A percentile compares a stretch with the other conserved stretches of the same genome.
Conservation (phyloP, 2,329 filamentous ascomycete genomes). For the Fragosphaeria purpurea region DNA sequence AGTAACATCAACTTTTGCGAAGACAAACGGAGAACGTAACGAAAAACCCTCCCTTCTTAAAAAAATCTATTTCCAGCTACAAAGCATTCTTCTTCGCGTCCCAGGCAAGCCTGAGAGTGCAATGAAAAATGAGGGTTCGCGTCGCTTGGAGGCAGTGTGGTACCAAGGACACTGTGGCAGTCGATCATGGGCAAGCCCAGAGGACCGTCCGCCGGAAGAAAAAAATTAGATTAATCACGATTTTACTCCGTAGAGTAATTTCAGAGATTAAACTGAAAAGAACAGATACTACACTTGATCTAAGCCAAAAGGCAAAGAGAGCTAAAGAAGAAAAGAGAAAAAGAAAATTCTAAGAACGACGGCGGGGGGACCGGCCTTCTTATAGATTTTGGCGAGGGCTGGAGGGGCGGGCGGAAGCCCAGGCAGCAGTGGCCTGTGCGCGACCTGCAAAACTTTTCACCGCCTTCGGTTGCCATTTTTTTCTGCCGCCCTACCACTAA, state of each 20-base stretch:
- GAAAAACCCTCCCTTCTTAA: too few relatives aligned
- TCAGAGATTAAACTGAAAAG: slow-evolving; percentile 97
- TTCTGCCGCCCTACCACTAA: too few relatives aligned
- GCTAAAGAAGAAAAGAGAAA: slow-evolving; percentile 44
- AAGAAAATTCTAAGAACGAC: slow-evolving; percentile 14
- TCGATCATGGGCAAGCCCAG: slow-evolving; percentile 62
- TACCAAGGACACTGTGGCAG: slow-evolving; percentile 62
- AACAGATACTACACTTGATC: slow-evolving; percentile 96
- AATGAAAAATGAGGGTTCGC: slow-evolving; percentile 56
- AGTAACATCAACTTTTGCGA: too few relatives aligned
- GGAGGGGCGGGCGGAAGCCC: slow-evolving; percentile 6
- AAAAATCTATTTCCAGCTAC: too few relatives aligned
- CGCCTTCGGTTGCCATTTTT: too few relatives aligned
- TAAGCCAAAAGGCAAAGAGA: slow-evolving; percentile 59
- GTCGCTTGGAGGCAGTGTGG: slow-evolving; percentile 66
- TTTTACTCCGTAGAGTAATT: slow-evolving; percentile 63
- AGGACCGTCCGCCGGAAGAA: slow-evolving; percentile 38
- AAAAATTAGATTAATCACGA: slow-evolving; percentile 82
- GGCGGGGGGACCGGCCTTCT: neutral
- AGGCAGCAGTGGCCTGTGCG: too few relatives aligned
- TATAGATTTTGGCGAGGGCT: slow-evolving; percentile 10
- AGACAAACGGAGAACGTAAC: too few relatives aligned
- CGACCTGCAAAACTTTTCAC: too few relatives aligned
- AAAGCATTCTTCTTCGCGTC: slow-evolving; percentile 44
- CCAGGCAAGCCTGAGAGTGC: slow-evolving; percentile 38